Percentiles rank a stretch among this genome's conserved stretches.
These are phyloP conservation scores for Fusarium nisikadoi DNA, from an alignment of 2,329 filamentous ascomycete genomes.

Conservation along the genomic window DNA sequence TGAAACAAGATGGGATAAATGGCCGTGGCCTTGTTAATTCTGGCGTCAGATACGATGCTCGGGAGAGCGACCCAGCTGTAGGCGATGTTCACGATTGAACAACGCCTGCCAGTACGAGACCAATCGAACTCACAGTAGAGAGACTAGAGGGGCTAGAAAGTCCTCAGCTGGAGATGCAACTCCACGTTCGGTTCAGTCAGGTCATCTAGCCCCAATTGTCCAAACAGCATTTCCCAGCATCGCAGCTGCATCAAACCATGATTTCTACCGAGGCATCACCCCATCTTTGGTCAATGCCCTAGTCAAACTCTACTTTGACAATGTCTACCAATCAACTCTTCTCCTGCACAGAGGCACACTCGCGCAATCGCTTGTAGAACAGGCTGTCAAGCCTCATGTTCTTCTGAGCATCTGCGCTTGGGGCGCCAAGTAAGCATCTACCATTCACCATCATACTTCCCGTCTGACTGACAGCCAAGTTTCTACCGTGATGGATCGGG, in stretches of 20 bases:
- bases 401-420: constrained; percentile 32
- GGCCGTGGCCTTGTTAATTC: rapidly evolving
- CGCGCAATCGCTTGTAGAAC: neutral
- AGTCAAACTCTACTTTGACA: constrained; percentile 21
- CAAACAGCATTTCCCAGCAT: rapidly evolving
- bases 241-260: rapidly evolving
- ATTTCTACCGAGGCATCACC: neutral
- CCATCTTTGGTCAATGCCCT: neutral
- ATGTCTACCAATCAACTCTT: constrained; percentile 30
- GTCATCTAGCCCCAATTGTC: neutral
- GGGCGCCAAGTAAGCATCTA: constrained; percentile 33
- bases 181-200: too few species aligned
- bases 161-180: too few species aligned
- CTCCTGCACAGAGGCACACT: constrained; percentile 13
- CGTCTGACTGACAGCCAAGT: neutral
- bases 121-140: too few species aligned
- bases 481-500: constrained; percentile 18
- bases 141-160: too few species aligned
- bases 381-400: neutral
- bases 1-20: too few species aligned
- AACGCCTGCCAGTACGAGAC: constrained; percentile 2
- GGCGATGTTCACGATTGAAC: constrained; percentile 16
- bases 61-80: constrained; percentile 31
- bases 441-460: rapidly evolving
- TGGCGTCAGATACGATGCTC: constrained; percentile 30